phyloP scores from a whole-genome alignment of 345 rosid genomes.

The Citrus mangshanensis region DNA sequence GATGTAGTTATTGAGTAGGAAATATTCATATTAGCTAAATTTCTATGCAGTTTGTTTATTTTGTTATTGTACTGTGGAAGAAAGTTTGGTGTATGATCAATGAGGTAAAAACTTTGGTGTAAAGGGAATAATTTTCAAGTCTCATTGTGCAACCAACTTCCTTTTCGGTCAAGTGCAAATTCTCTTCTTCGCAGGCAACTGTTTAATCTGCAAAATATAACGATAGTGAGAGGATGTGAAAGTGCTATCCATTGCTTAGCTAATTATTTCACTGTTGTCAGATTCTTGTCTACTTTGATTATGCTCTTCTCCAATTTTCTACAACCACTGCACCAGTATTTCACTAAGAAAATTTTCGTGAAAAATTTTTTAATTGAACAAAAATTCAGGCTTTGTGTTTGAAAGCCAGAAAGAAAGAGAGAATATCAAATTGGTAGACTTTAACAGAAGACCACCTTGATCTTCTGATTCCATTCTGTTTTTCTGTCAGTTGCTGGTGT shows the following conservation, averaged over 20 bases:
- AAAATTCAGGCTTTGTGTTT: neutral
- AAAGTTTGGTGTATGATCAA: neutral
- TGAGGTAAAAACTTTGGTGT: neutral
- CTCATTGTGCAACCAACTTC: neutral
- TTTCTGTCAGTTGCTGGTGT: neutral
- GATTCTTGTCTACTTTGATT: neutral
- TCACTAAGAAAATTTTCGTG: neutral
- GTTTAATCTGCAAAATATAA: neutral
- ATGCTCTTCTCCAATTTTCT: neutral
- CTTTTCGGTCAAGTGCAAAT: neutral
- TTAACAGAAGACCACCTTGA: neutral
- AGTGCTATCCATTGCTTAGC: neutral
- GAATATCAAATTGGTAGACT: neutral
- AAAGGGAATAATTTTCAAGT: neutral
- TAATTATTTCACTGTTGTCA: neutral
- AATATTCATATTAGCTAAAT: neutral
- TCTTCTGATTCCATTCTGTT: neutral
- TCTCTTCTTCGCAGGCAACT: neutral
- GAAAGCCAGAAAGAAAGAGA: neutral
- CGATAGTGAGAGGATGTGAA: neutral
- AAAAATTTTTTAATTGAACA: neutral
- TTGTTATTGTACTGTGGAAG: neutral
- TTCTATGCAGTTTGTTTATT: neutral
- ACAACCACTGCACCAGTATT: neutral
- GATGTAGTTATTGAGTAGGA: slow-evolving; percentile 14